These are phyloP conservation scores for Crithidia expoeki DNA, from an alignment of 208 protist genomes.

Conservation along the genomic window DNA sequence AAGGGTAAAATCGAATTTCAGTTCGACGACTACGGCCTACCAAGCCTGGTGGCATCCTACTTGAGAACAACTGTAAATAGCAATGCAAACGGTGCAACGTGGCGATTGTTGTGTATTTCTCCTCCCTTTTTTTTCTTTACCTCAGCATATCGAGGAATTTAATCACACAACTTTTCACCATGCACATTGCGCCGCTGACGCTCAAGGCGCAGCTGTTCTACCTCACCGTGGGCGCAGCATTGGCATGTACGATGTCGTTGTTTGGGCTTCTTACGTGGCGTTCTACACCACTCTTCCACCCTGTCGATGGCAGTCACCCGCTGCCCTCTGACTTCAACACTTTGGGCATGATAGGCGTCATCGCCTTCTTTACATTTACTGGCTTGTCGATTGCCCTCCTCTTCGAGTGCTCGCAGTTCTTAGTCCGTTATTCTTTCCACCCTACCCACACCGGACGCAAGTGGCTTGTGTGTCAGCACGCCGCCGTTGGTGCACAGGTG, in stretches of 20 bases:
- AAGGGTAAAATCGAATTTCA: too few species aligned
- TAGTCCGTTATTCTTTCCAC: slow-evolving; percentile 25
- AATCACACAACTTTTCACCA: too few species aligned
- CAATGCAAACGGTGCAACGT: too few species aligned
- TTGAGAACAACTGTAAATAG: too few species aligned
- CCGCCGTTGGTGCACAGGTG: slow-evolving; percentile 15
- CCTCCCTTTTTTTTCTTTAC: slow-evolving; percentile 1
- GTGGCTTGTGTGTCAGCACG: slow-evolving; percentile 22
- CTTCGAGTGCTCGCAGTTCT: slow-evolving; percentile 21
- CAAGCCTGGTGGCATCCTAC: too few species aligned
- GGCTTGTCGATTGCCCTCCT: slow-evolving; percentile 21
- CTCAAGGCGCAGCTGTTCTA: slow-evolving; percentile 26
- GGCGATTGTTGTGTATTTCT: too few species aligned
- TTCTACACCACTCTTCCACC: slow-evolving; percentile 5
- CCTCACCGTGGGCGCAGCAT: slow-evolving; percentile 2
- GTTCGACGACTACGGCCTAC: too few species aligned
- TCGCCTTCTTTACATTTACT: slow-evolving; percentile 19
- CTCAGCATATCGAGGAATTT: not conserved
- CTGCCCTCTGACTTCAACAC: not conserved
- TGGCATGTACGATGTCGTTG: not conserved
- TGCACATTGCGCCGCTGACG: slow-evolving; percentile 25
- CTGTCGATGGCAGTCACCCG: not conserved
- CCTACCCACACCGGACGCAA: slow-evolving; percentile 16
- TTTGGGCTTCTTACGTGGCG: slow-evolving; percentile 11
- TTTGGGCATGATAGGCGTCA: slow-evolving; percentile 9